These are phyloP conservation scores for Boletellus ananiceps DNA, from an alignment of 768 basidiomycete species.

Conservation along the genomic window DNA sequence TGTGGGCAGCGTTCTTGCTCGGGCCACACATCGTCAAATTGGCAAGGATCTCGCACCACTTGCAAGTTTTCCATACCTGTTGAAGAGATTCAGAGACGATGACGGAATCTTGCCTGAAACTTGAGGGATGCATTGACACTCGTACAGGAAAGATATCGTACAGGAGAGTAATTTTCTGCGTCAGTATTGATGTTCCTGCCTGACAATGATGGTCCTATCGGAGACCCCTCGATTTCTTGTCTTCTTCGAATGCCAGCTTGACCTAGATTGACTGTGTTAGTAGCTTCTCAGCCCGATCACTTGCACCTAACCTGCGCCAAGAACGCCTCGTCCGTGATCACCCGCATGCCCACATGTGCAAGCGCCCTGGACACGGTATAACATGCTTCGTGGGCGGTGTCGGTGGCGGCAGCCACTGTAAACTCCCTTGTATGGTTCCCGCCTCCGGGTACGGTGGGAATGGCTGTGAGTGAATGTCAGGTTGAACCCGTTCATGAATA, in stretches of 20 bases:
- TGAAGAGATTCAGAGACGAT: no score
- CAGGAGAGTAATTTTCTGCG: neutral
- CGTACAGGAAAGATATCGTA: neutral
- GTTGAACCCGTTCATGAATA: neutral
- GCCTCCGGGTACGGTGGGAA: constrained; percentile 65
- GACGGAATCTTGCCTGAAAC: no score
- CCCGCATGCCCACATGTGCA: constrained; percentile 64
- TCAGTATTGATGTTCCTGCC: neutral
- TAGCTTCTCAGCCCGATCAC: neutral
- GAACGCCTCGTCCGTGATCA: constrained; percentile 65
- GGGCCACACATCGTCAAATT: no score
- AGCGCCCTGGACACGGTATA: constrained; percentile 67
- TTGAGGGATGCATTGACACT: no score
- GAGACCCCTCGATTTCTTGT: constrained; percentile 23
- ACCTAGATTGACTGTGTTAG: constrained; percentile 33
- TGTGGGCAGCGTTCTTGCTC: no score
- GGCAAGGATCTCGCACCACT: no score
- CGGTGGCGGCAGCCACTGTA: constrained; percentile 54
- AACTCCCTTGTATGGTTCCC: constrained; percentile 78
- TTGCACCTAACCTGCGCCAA: constrained; percentile 43
- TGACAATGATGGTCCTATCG: neutral
- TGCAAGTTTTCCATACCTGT: no score
- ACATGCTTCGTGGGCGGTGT: constrained; percentile 60
- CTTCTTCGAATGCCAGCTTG: constrained; percentile 45
- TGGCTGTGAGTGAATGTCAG: constrained; percentile 43